Evolutionary conservation across 2,329 filamentous ascomycete species (phyloP).

Genomic region (Beauveria brongniartii): DNA sequence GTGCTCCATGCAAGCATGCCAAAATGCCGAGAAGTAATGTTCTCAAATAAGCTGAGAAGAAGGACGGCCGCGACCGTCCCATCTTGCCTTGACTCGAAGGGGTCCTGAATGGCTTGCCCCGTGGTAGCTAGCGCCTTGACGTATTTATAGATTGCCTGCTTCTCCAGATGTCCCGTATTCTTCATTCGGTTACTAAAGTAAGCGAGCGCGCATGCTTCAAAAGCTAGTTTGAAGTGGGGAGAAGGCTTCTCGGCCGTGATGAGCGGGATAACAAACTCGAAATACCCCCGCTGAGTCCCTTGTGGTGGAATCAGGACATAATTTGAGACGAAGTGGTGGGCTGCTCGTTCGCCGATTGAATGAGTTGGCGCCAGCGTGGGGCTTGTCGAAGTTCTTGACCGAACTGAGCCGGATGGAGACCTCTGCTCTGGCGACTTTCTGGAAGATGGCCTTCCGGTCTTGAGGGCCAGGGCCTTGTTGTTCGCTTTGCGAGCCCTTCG

Average conservation of each 20-base stretch:
- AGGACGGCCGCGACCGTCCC: slow-evolving; percentile 51
- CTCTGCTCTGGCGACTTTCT: slow-evolving; percentile 2
- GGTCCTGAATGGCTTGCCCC: slow-evolving; percentile 44
- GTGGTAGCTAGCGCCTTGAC: slow-evolving; percentile 45
- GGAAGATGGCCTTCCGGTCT: slow-evolving; percentile 21
- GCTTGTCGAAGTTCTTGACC: slow-evolving; percentile 15
- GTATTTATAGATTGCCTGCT: slow-evolving; percentile 43
- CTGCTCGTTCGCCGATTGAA: slow-evolving; percentile 46
- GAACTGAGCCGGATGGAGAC: slow-evolving; percentile 13
- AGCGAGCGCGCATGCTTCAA: slow-evolving; percentile 51
- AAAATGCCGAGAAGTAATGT: slow-evolving; percentile 46
- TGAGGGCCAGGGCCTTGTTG: slow-evolving; percentile 37
- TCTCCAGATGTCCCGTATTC: slow-evolving; percentile 24
- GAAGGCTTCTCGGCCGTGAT: slow-evolving; percentile 36
- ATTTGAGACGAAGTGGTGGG: slow-evolving; percentile 53
- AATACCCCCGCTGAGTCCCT: slow-evolving; percentile 44
- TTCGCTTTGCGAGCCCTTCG: slow-evolving; percentile 50
- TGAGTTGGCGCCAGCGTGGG: slow-evolving; percentile 19
- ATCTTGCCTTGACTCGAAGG: slow-evolving; percentile 42
- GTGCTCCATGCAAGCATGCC: slow-evolving; percentile 53
- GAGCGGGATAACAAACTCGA: slow-evolving; percentile 52
- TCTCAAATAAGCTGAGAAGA: slow-evolving; percentile 53
- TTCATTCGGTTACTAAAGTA: slow-evolving; percentile 45
- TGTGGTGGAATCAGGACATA: slow-evolving; percentile 47
- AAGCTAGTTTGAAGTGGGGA: slow-evolving; percentile 46